Base-by-base conservation (phyloP, 345 rosid genomes). In the Camelina hispida region DNA sequence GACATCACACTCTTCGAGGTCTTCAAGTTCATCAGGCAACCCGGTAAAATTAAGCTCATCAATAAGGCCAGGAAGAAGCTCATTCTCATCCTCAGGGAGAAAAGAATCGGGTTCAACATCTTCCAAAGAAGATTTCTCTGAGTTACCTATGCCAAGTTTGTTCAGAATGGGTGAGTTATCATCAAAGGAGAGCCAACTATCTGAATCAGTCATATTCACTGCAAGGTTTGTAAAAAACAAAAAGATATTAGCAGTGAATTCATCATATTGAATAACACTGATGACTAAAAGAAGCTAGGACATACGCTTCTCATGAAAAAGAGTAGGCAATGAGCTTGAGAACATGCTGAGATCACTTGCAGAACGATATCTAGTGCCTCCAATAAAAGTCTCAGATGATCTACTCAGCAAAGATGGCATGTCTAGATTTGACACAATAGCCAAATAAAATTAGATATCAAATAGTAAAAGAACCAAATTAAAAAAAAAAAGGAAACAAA, bases 301-400 rank as follows among this genome's bases (percentile, higher is more conserved):
- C 79, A 68, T 86, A 93, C 97, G 56, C 56, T 89, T 88, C 73
- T 87, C 91, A 81, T 86, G 91, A 22, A 87, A 84, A 77, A 91
- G 92, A 44, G 88, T 87, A 6, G 97, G 98, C 75, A 93, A 81
- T 5, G 98, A 93, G 83, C 84, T 86, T 15, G 98, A 93, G 80
- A 93, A 93, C 81, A 93, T 78, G 84, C 85, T 83, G 43, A 90
- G 82, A 81, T 93, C 93, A 76, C 69, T 80, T 23, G 88, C 71
- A 17, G 93, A 67, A 56, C 74, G 82, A 78, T 58, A 71, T 54
- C 28, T 78, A 51, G 48, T 72, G 37, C 69, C 73, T 70, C 85
- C 83, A 25, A 25, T 64, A 13, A 84, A 80, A 57, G 83, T 80
- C 32, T 86, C 91, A 89, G 91, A 86, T 34, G 83, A 82, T 78